Base-by-base conservation (phyloP, 352 stramenopile species). In the Peronospora farinosa region DNA sequence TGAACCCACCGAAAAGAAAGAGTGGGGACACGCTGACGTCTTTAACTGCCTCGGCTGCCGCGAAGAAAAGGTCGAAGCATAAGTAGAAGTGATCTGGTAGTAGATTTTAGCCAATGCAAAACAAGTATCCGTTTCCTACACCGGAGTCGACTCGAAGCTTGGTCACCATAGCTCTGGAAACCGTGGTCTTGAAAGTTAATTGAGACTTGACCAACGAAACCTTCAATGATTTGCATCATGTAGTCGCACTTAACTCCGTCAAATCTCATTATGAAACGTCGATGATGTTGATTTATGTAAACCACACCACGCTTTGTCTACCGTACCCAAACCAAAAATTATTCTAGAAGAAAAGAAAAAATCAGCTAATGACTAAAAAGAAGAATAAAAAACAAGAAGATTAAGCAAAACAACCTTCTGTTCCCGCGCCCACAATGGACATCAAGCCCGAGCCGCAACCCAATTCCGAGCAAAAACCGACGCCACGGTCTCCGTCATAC, bases 31-130 rank as follows among this genome's bases (percentile, higher is more conserved):
- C 6, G 15, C 13, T 44, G 38, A 32, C 38, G n/a, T 38, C 41
- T 37, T 33, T 12, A 27, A 33, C 30, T 63, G 55, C 30, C 55
- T 56, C 49, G 49, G 50, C 49, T 63, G 55, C 32, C 32, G 53
- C 21, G 57, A 60, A 50, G 52, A 53, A 51, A n/a, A 36, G 38
- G 43, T 64, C 59, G 56, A 64, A 60, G 44, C 33, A 32, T 7
- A 36, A 35, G 6, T 36, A 1, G 31, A 51, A 32, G n/a, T 31
- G 27, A 31, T 31, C 27, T 31, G 6, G 27, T 5, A 55, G 19
- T 25, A 10, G 3, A 12, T 32, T 10, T 52, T 31, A 41, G 28
- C 47, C 47, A 62, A 57, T 57, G 27, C 25, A 30, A 7, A 3
- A 7, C 25, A 7, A 30, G 27, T 31, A 30, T 30, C 25, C 7